These are phyloP conservation scores for Solanum hybrid DNA, from an alignment of 305 asterid species.

Conservation along the genomic window DNA sequence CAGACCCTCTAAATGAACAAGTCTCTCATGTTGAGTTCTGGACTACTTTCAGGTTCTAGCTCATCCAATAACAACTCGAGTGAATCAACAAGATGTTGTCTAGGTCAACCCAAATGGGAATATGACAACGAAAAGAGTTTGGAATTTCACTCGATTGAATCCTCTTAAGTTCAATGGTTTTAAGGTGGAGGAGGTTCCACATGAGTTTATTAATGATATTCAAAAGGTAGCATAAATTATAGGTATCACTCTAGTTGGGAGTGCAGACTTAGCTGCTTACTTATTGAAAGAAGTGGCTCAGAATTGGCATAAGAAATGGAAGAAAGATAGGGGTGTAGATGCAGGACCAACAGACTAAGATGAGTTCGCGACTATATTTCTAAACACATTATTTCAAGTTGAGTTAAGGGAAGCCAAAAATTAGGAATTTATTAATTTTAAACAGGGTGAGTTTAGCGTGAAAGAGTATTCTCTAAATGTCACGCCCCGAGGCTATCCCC, in stretches of 20 bases:
- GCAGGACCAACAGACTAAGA: neutral
- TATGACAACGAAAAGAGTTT: neutral
- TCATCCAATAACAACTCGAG: neutral
- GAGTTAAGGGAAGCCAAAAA: neutral
- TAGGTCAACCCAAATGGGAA: neutral
- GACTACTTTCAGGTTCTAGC: neutral
- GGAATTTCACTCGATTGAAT: neutral
- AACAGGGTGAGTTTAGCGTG: neutral
- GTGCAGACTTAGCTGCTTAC: neutral
- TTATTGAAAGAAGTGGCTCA: neutral
- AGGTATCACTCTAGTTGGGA: neutral
- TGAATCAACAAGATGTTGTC: neutral
- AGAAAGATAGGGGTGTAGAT: neutral
- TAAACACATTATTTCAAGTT: neutral
- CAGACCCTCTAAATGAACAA: neutral
- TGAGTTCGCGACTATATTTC: neutral
- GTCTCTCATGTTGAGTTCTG: neutral
- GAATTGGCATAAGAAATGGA: neutral
- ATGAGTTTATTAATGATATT: neutral
- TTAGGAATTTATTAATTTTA: neutral
- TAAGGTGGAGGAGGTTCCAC: neutral
- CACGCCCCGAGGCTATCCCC: neutral
- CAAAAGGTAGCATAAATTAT: neutral
- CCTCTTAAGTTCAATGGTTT: neutral
- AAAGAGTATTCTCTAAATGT: neutral